These are phyloP conservation scores for Neurospora sp. DNA, from an alignment of 2,329 filamentous ascomycete genomes.

Conservation along the genomic window DNA sequence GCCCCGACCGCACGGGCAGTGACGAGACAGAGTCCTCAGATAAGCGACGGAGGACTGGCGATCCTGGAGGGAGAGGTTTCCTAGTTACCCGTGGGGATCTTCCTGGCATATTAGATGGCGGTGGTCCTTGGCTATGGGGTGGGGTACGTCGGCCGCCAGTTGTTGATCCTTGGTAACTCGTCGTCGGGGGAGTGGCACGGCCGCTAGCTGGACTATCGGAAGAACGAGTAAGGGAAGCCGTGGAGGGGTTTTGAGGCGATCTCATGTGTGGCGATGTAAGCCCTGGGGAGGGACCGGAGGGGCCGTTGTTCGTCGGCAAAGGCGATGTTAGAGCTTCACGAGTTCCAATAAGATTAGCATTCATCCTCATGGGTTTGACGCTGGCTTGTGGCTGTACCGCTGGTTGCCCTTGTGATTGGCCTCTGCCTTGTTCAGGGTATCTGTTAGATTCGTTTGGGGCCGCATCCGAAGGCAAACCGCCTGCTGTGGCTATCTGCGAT, in stretches of 20 bases:
- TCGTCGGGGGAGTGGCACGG: slow-evolving; percentile 14
- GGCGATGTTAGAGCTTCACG: slow-evolving; percentile 41
- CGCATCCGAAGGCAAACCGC: slow-evolving; percentile 35
- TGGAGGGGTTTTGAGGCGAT: slow-evolving; percentile 31
- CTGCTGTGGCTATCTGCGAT: slow-evolving; percentile 65
- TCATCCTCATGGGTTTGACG: slow-evolving; percentile 36
- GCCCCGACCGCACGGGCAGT: slow-evolving; percentile 11
- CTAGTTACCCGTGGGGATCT: slow-evolving; percentile 19
- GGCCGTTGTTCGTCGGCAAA: slow-evolving; percentile 25
- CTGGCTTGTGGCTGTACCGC: slow-evolving; percentile 41
- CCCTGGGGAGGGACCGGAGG: slow-evolving; percentile 24
- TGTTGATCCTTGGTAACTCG: slow-evolving; percentile 11
- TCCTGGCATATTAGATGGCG: slow-evolving; percentile 10
- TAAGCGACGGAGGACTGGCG: slow-evolving; percentile 16
- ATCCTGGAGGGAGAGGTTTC: slow-evolving; percentile 22
- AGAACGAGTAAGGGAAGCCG: slow-evolving; percentile 32
- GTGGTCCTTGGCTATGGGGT: slow-evolving; percentile 10
- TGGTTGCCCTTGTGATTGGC: slow-evolving; percentile 26
- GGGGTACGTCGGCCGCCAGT: slow-evolving; percentile 13
- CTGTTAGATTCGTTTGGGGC: slow-evolving; percentile 22
- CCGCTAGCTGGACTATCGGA: slow-evolving; percentile 21
- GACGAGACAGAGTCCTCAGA: slow-evolving; percentile 11
- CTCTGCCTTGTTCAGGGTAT: slow-evolving; percentile 21
- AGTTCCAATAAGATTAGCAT: slow-evolving; percentile 44
- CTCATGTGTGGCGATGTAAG: slow-evolving; percentile 32